phyloP scores from a whole-genome alignment of 805 yeast genomes.

The Wickerhamiella alocasiicola region DNA sequence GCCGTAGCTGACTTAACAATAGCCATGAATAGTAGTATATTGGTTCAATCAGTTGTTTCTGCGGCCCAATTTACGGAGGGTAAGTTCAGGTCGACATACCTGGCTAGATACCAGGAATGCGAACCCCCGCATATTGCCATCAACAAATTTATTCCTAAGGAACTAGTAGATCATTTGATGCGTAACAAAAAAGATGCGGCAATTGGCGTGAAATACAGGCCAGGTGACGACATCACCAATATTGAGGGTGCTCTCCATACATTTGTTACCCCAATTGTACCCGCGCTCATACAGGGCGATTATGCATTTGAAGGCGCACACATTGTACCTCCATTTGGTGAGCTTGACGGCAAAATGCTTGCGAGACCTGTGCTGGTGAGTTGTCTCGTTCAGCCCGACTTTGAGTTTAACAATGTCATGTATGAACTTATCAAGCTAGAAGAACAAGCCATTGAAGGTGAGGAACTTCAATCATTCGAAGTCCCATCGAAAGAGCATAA shows the following conservation, averaged over 20 bases:
- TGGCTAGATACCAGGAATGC: not conserved
- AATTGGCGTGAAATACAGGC: conserved; percentile 12
- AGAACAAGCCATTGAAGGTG: conserved; percentile 7
- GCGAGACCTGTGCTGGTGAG: conserved; percentile 16
- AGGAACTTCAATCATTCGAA: conserved; percentile 2
- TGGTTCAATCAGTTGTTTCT: not conserved
- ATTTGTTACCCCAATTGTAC: conserved; percentile 17
- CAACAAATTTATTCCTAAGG: conserved; percentile 8
- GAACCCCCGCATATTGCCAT: conserved; percentile 14
- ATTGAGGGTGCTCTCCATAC: conserved; percentile 17
- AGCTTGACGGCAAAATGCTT: not conserved
- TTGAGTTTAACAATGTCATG: conserved; percentile 17
- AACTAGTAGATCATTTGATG: conserved; percentile 14
- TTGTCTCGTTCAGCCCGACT: conserved; percentile 21
- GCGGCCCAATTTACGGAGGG: not conserved
- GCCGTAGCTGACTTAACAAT: not conserved
- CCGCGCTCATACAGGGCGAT: conserved; percentile 15
- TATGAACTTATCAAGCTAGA: conserved; percentile 13
- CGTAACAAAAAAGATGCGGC: conserved; percentile 12
- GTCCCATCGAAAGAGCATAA: conserved; percentile 10
- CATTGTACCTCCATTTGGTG: conserved; percentile 7
- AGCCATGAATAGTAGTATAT: conserved; percentile 1
- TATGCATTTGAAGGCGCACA: conserved; percentile 11
- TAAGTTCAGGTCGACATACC: not conserved
- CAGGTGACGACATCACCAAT: conserved; percentile 16